phyloP scores from a whole-genome alignment of 208 protist species.

The Acanthamoeba divionensis region DNA sequence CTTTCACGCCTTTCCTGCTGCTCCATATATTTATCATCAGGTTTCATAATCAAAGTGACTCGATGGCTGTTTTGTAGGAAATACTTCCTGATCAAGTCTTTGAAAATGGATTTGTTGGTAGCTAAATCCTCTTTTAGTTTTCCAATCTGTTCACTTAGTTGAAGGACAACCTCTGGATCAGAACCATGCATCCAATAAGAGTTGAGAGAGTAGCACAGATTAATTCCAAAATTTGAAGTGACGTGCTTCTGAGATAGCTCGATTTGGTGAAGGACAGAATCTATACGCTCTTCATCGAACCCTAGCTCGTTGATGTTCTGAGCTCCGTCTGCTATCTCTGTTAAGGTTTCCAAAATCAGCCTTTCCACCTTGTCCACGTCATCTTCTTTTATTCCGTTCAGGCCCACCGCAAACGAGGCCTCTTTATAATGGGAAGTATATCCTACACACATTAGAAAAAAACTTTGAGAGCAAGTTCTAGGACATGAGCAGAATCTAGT shows the following conservation, averaged over 20 bases:
- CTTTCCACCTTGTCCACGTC: too few species aligned
- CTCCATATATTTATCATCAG: constrained; percentile 52
- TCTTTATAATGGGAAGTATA: constrained; percentile 9
- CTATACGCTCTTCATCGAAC: constrained; percentile 54
- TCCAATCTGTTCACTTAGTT: constrained; percentile 57
- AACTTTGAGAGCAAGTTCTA: too few species aligned
- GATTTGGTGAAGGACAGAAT: constrained; percentile 72
- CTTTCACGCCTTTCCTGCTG: constrained; percentile 24
- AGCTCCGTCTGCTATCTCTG: constrained; percentile 54
- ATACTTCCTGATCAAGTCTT: constrained; percentile 18
- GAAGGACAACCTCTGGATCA: constrained; percentile 55
- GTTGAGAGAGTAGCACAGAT: constrained; percentile 11
- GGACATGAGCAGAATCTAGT: too few species aligned
- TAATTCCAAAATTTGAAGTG: constrained; percentile 59
- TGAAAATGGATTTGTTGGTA: background rate
- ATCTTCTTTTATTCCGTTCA: constrained; percentile 59
- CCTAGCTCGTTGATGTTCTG: constrained; percentile 35
- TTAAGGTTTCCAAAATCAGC: too few species aligned
- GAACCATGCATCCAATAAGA: constrained; percentile 61
- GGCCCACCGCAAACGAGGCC: constrained; percentile 54
- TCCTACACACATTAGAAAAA: too few species aligned
- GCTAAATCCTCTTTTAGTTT: constrained; percentile 34
- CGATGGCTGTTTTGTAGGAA: constrained; percentile 24
- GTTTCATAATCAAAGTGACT: constrained; percentile 21
- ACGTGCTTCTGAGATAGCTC: constrained; percentile 71